phyloP scores from a whole-genome alignment of 345 rosid genomes.

The Linum lewisii region DNA sequence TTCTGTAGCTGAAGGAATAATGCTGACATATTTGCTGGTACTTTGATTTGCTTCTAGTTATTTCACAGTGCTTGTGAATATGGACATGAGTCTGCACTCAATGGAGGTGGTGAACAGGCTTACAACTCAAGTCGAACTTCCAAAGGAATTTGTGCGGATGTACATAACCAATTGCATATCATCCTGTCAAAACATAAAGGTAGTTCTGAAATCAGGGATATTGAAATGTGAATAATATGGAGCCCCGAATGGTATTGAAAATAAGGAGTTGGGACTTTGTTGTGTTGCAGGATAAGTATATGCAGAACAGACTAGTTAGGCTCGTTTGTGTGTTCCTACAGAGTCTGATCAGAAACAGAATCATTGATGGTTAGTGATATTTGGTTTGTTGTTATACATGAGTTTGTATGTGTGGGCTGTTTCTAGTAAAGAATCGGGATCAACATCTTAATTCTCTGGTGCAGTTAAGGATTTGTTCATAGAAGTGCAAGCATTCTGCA shows the following conservation, averaged over 20 bases:
- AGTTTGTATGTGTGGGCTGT: conserved; percentile 1
- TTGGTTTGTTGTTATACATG: neutral
- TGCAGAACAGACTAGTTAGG: conserved; percentile 98
- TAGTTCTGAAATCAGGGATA: conserved; percentile 6
- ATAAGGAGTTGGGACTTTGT: neutral
- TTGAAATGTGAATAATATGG: neutral
- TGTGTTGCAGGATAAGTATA: conserved; percentile 83
- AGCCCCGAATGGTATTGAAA: neutral
- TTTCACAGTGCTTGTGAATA: conserved; percentile 73
- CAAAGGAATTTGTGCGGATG: conserved; percentile 77
- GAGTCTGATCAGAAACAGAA: conserved; percentile 81
- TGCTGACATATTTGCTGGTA: neutral
- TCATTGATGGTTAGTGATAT: conserved; percentile 63
- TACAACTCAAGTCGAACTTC: conserved; percentile 86
- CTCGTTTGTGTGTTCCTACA: conserved; percentile 98
- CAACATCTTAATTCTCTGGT: too few species aligned
- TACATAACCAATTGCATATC: conserved; percentile 95
- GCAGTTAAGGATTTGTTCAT: conserved; percentile 90
- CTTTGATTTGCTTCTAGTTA: conserved; percentile 41
- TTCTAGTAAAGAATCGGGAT: neutral
- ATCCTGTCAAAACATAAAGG: conserved; percentile 89
- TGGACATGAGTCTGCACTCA: conserved; percentile 97
- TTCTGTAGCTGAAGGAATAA: neutral
- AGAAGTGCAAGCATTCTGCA: conserved; percentile 97
- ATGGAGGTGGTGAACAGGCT: conserved; percentile 99